Percentiles rank a stretch among this genome's conserved stretches.
Evolutionary conservation across 75 land plant genomes (phyloP).

Genomic region (Gnetum montanum): DNA sequence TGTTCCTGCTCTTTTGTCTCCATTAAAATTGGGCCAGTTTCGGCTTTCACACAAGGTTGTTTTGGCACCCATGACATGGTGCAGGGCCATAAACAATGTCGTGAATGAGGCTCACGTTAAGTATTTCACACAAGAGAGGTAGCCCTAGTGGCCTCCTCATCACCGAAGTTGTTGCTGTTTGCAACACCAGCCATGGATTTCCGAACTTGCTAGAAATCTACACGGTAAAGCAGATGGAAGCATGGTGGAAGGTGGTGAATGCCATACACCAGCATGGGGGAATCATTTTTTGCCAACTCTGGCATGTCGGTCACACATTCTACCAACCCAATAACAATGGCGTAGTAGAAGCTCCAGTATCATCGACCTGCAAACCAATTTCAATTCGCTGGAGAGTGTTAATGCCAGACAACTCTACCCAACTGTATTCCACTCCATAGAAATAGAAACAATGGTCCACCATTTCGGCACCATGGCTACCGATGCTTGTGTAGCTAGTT

Average conservation of each 20-base stretch:
- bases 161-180: constrained; percentile 17
- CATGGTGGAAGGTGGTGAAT: constrained; percentile 21
- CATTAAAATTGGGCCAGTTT: too few species aligned
- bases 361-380: constrained; percentile 6
- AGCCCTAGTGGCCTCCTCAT: constrained; percentile 26
- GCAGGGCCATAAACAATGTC: constrained; percentile 14
- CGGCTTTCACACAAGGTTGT: constrained; percentile 19
- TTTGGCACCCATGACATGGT: constrained; percentile 24
- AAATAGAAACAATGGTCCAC: too few species aligned
- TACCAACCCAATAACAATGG: constrained; percentile 18
- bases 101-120: constrained; percentile 11
- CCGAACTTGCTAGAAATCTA: constrained; percentile 21
- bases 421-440: too few species aligned
- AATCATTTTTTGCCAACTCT: constrained; percentile 21
- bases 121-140: constrained; percentile 21
- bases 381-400: background rate
- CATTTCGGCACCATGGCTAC: too few species aligned
- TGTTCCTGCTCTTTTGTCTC: too few species aligned
- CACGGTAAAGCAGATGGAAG: constrained; percentile 22
- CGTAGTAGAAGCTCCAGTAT: constrained; percentile 14
- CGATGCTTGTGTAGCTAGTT: constrained; percentile 48
- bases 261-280: constrained; percentile 29
- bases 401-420: constrained; percentile 18
- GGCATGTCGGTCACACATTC: constrained; percentile 24
- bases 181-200: constrained; percentile 17